Evolutionary conservation across 2,329 filamentous ascomycete species (phyloP).

Genomic region (Stemphylium lycopersici): DNA sequence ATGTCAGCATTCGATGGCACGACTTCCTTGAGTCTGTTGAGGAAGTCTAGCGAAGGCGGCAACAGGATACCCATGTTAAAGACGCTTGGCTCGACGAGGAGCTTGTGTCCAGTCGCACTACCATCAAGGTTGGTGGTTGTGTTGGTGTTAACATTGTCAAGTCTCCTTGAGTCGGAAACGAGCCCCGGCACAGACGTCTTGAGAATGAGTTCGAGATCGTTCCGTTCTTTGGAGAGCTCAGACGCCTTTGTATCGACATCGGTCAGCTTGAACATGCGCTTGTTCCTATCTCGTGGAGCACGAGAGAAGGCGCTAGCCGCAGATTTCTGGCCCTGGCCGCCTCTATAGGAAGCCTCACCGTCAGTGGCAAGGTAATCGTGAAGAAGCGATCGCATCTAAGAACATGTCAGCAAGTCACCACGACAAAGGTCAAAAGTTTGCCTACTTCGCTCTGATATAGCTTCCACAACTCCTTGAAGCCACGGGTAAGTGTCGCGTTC

Average conservation of each 20-base stretch:
- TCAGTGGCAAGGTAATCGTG: conserved; percentile 97
- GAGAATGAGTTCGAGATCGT: conserved; percentile 88
- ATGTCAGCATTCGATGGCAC: conserved; percentile 89
- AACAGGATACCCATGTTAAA: conserved; percentile 98
- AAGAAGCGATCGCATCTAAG: conserved; percentile 79
- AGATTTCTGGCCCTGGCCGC: conserved; percentile 56
- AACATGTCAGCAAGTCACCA: conserved; percentile 3
- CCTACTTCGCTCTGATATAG: conserved; percentile 85
- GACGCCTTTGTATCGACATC: conserved; percentile 81
- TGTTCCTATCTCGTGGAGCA: conserved; percentile 55
- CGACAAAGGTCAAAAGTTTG: background rate
- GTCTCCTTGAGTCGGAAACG: conserved; percentile 72
- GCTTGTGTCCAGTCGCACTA: conserved; percentile 77
- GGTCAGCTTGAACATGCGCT: conserved; percentile 81
- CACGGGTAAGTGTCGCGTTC: conserved; percentile 72
- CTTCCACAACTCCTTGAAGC: conserved; percentile 98
- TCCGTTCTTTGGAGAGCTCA: conserved; percentile 82
- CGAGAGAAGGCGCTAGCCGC: conserved; percentile 60
- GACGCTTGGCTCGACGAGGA: conserved; percentile 92
- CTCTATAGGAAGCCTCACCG: conserved; percentile 70
- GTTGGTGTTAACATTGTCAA: conserved; percentile 47
- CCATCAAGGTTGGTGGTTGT: conserved; percentile 58
- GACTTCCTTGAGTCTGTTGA: conserved; percentile 89
- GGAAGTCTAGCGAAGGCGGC: conserved; percentile 87
- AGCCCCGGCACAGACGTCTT: conserved; percentile 93